Conservation (phyloP, 2,329 filamentous ascomycete species). For the Sporothrix inflata region DNA sequence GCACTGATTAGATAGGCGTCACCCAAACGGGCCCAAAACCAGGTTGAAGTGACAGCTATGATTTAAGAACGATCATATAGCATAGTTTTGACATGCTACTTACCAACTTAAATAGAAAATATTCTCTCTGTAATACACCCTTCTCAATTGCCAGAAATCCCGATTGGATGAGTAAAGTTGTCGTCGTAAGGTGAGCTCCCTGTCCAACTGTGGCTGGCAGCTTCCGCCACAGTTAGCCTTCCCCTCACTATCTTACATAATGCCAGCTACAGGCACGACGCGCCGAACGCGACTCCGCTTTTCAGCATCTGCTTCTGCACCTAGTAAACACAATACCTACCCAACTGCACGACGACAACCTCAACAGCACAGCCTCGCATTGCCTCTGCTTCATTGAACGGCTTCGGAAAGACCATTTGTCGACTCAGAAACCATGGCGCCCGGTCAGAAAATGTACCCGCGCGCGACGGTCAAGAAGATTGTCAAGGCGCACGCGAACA, state of each 20-base stretch:
- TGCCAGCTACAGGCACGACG: not conserved
- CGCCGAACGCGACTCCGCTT: conserved; percentile 25
- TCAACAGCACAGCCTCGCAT: not conserved
- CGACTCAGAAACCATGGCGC: conserved; percentile 51
- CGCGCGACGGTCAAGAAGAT: conserved; percentile 85
- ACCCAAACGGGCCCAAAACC: not conserved
- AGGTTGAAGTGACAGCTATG: not conserved
- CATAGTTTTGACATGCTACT: not conserved
- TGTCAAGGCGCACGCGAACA: conserved; percentile 83
- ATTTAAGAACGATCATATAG: not conserved
- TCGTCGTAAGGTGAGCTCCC: not conserved
- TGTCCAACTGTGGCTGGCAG: not conserved
- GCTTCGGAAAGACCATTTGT: not conserved
- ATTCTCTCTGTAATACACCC: not conserved
- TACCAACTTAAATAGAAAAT: not conserved
- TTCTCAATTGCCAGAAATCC: not conserved
- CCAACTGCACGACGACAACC: not conserved
- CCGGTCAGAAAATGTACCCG: conserved; percentile 77
- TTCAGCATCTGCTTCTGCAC: not conserved
- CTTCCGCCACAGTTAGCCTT: conserved; percentile 19
- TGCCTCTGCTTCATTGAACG: not conserved
- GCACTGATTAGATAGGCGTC: not conserved
- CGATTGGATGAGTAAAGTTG: not conserved
- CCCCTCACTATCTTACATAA: conserved; percentile 24
- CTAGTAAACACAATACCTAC: not conserved